Evolutionary conservation across 768 basidiomycete genomes (phyloP).

Genomic region (Obba rivulosa): DNA sequence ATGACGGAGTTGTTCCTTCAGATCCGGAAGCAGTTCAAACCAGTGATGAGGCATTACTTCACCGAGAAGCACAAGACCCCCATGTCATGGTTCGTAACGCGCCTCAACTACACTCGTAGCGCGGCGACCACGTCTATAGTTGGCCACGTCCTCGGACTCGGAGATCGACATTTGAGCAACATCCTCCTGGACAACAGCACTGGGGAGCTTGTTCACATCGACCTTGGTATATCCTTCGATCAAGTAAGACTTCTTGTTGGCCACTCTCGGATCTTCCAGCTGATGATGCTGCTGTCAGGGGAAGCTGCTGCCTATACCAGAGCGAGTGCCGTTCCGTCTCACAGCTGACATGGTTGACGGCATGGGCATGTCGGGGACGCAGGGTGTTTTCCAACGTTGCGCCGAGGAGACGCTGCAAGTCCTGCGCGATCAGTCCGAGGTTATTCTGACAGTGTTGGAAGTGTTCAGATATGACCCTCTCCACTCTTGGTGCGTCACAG

Average conservation of each 20-base stretch:
- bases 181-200: slow-evolving; percentile 79
- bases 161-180: slow-evolving; percentile 89
- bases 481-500: slow-evolving; percentile 68
- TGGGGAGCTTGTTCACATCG: slow-evolving; percentile 93
- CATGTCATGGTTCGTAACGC: slow-evolving; percentile 87
- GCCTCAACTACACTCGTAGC: slow-evolving; percentile 85
- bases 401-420: slow-evolving; percentile 94
- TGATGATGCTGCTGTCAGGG: slow-evolving; percentile 45
- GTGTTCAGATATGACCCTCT: slow-evolving; percentile 97
- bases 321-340: slow-evolving; percentile 91
- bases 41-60: slow-evolving; percentile 94
- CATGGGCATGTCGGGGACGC: slow-evolving; percentile 82
- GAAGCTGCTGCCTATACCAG: slow-evolving; percentile 70
- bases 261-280: neutral
- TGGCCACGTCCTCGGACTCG: slow-evolving; percentile 87
- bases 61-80: slow-evolving; percentile 86
- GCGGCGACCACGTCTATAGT: slow-evolving; percentile 93
- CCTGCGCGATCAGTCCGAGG: slow-evolving; percentile 74
- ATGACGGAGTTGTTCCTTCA: slow-evolving; percentile 24
- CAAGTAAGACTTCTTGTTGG: slow-evolving; percentile 45
- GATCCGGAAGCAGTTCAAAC: slow-evolving; percentile 45
- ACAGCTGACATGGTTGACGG: slow-evolving; percentile 94
- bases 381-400: slow-evolving; percentile 93
- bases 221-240: slow-evolving; percentile 95
- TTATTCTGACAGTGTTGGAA: slow-evolving; percentile 92